A percentile compares a stretch with the other conserved stretches of the same genome.
phyloP scores from a whole-genome alignment of 1,284 basidiomycete genomes.

The Pseudozyma hubeiensis region DNA sequence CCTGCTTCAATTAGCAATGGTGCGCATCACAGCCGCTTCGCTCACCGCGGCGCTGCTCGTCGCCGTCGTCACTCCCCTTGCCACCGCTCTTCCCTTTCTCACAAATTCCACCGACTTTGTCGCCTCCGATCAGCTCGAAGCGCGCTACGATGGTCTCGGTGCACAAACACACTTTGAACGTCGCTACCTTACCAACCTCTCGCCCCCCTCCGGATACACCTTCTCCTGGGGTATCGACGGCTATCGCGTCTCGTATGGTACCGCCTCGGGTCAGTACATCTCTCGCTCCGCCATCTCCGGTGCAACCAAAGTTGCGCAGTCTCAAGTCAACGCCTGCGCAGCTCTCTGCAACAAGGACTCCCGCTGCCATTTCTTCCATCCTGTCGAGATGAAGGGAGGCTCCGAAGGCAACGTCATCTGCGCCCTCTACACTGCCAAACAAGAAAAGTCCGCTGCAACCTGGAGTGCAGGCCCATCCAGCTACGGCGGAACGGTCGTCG shows the following conservation, averaged over 20 bases:
- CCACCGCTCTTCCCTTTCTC: conserved; percentile 9
- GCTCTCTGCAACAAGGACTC: conserved; percentile 2
- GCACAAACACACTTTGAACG: conserved; percentile 1
- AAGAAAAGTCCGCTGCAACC: conserved; percentile 15
- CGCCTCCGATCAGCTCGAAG: conserved; percentile 2
- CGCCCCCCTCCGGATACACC: conserved; percentile 16
- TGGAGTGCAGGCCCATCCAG: conserved; percentile 6
- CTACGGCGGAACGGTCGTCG: conserved; percentile 15
- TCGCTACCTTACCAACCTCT: conserved; percentile 13
- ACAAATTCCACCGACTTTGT: conserved; percentile 14
- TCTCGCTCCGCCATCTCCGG: conserved; percentile 16
- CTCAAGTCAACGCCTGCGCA: conserved; percentile 18
- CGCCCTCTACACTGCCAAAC: conserved; percentile 24
- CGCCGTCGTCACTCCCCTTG: conserved; percentile 8
- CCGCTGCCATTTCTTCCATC: conserved; percentile 25
- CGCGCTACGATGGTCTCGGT: conserved; percentile 10
- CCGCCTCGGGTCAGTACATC: conserved; percentile 24
- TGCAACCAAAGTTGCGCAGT: conserved; percentile 12
- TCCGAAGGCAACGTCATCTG: conserved; percentile 29
- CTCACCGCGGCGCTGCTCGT: conserved; percentile 20
- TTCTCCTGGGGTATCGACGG: conserved; percentile 26
- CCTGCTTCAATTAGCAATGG: conserved; percentile 2
- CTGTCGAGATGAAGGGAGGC: conserved; percentile 26
- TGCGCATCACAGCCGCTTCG: conserved; percentile 9
- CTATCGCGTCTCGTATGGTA: conserved; percentile 16